Percentiles rank a stretch among this genome's conserved stretches.
These are phyloP conservation scores for Exophiala sideris DNA, from an alignment of 2,329 filamentous ascomycete species.

Conservation along the genomic window DNA sequence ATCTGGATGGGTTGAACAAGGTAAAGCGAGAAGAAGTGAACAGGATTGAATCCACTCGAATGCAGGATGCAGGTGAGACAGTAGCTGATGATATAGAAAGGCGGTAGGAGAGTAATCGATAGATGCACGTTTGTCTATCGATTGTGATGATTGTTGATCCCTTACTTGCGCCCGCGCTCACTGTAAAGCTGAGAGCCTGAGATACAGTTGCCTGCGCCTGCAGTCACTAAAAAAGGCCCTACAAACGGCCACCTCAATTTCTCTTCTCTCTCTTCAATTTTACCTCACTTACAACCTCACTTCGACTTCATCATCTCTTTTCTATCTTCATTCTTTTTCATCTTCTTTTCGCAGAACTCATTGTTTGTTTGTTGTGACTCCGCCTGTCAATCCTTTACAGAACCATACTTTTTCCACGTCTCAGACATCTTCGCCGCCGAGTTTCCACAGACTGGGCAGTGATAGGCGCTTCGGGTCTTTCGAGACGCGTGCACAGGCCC, in stretches of 20 bases:
- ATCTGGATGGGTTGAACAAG: not conserved
- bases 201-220: not conserved
- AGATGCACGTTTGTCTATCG: not conserved
- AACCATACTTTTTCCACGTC: not conserved
- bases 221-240: not conserved
- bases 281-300: not conserved
- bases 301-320: slow-evolving; percentile 1
- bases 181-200: not conserved
- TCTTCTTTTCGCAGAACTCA: not conserved
- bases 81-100: not conserved
- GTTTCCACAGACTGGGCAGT: not conserved
- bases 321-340: not conserved
- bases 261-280: not conserved
- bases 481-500: not conserved
- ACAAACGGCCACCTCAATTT: not conserved
- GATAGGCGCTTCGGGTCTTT: slow-evolving; percentile 1
- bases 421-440: slow-evolving; percentile 4
- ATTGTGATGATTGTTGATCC: not conserved
- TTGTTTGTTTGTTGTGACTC: slow-evolving; percentile 19
- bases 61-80: slow-evolving; percentile 17
- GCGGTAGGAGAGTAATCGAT: not conserved
- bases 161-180: not conserved
- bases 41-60: slow-evolving; percentile 9
- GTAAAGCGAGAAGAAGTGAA: not conserved
- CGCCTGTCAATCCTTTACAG: slow-evolving; percentile 7